Base-by-base conservation (phyloP, 1,139 yeast species). In the Kluyveromyces sp. region DNA sequence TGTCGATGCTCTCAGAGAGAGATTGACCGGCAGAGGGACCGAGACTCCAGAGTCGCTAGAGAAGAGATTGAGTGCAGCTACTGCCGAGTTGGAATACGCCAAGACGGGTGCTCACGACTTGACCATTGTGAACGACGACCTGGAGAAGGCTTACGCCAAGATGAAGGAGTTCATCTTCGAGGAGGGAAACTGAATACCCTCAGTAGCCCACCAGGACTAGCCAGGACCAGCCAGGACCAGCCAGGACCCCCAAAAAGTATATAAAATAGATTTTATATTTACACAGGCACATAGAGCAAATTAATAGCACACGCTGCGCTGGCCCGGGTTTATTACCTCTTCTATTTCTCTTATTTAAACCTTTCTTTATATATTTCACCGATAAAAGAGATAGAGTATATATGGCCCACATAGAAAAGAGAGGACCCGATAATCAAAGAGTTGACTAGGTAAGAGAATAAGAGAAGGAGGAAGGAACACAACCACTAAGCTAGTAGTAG, bases 51-150 rank as follows among this genome's bases (percentile, higher is more conserved):
- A 90, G 58, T 81, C 94, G 42, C 64, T 92, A 48, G 77, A 77
- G 57, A 88, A 86, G 73, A 81, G 99, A 69, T 72, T 92, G 48
- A 75, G 75, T 46, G 96, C 96, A 52, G 97, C 98, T 32, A 59
- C 79, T 51, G 83, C 85, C 45, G 99, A 92, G 71, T 66, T 94
- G 70, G 97, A 81, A 55, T 92, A 82, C 67, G 82, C 97, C 37
- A 70, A 86, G 61, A 78, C 89, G 52, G 96, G 96, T 51, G 95
- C 95, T 45, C 97, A 92, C 64, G 98, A 92, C 69, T 73, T 75
- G 65, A 77, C 85, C 53, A 80, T 92, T 56, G 92, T 92, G 58
- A 92, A 92, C 65, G 97, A 90, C 59, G 90, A 90, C 63, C 76
- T 92, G 58, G 96, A 92, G 36, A 81, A 73, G 64, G 97, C 98